Evolutionary conservation across 2,329 filamentous ascomycete genomes (phyloP).

Genomic region (Colletotrichum sp.): DNA sequence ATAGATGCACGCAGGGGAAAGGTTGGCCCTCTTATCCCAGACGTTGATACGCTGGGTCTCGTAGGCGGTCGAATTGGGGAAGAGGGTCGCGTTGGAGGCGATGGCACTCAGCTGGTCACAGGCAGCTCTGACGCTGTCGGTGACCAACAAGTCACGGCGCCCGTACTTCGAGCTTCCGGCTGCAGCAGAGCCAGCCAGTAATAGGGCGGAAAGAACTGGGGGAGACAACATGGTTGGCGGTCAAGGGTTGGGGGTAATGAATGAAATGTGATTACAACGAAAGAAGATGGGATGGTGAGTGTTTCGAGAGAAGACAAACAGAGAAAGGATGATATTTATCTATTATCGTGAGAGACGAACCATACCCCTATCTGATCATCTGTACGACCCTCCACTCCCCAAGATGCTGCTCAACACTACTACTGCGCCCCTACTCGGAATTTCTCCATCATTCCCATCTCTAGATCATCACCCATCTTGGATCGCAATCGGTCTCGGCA

Average conservation of each 20-base stretch:
- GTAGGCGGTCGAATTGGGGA: constrained; percentile 2
- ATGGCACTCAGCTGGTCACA: neutral
- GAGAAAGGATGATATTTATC: neutral
- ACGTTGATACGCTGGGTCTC: constrained; percentile 4
- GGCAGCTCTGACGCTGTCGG: neutral
- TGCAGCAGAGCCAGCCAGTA: neutral
- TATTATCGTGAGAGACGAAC: neutral
- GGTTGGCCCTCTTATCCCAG: constrained; percentile 6
- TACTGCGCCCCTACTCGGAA: neutral
- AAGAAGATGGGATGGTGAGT: neutral
- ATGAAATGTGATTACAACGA: neutral
- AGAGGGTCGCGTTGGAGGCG: neutral
- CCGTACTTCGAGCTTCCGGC: neutral
- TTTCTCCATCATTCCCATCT: neutral
- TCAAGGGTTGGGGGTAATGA: too few relatives aligned
- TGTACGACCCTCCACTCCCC: neutral
- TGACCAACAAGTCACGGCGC: neutral
- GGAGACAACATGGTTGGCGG: neutral
- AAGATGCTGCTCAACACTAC: neutral
- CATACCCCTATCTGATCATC: neutral
- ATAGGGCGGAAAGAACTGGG: constrained; percentile 34
- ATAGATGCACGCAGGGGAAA: neutral
- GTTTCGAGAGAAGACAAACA: neutral
- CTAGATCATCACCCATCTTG: neutral
- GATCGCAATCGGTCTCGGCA: neutral